These are phyloP conservation scores for Hypholoma sublateritium DNA, from an alignment of 768 basidiomycete species.

Conservation along the genomic window DNA sequence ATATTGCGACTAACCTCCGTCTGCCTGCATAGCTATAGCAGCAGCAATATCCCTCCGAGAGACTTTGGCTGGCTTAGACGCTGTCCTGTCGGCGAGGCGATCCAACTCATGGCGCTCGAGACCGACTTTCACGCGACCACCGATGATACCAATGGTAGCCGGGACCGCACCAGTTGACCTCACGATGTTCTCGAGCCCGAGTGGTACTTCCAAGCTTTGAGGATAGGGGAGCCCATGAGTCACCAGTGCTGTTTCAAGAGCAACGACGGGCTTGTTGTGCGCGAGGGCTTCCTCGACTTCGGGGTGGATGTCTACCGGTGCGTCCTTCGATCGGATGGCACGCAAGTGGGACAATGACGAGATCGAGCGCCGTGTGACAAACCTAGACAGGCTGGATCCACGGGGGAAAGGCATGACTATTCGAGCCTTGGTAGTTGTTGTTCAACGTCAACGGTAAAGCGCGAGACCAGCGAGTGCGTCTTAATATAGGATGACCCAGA, in stretches of 20 bases:
- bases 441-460: no score
- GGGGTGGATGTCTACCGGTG: slow-evolving; percentile 68
- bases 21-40: slow-evolving; percentile 61
- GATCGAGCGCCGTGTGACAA: neutral
- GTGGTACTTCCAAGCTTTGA: slow-evolving; percentile 68
- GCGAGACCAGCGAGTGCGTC: no score
- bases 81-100: slow-evolving; percentile 55
- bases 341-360: slow-evolving; percentile 11
- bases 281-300: slow-evolving; percentile 83
- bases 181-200: slow-evolving; percentile 71
- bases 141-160: slow-evolving; percentile 86
- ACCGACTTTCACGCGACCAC: slow-evolving; percentile 86
- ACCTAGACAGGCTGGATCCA: neutral
- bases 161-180: slow-evolving; percentile 77
- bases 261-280: slow-evolving; percentile 69
- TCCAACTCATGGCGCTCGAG: slow-evolving; percentile 64
- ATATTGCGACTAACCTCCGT: slow-evolving; percentile 57
- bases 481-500: no score
- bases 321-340: slow-evolving; percentile 20
- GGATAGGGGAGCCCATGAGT: slow-evolving; percentile 93
- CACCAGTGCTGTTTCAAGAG: slow-evolving; percentile 89
- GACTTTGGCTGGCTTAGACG: slow-evolving; percentile 54
- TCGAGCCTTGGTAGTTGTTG: neutral
- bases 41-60: slow-evolving; percentile 81
- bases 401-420: neutral